Base-by-base conservation (phyloP, 208 protist genomes). In the Crithidia mellificae region DNA sequence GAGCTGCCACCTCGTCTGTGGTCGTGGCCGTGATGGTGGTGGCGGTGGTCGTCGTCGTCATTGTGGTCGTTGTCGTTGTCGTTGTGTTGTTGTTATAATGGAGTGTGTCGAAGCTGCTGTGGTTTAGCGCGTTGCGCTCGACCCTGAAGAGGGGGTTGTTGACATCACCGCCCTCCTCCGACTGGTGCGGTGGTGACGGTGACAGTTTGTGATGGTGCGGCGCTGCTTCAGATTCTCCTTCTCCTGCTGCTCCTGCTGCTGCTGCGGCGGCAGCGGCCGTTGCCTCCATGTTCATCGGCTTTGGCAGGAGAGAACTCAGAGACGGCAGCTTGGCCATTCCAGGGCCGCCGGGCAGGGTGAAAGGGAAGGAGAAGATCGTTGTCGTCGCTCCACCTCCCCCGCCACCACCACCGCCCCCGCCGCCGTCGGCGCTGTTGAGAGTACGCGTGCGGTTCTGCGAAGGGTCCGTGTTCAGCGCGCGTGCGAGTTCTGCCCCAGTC, bases 331-430 rank as follows among this genome's bases (percentile, higher is more conserved):
- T 24, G 20, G 30, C 27, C 29, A 14, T 17, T 0, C 46, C 38
- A 0, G 58, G 11, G 7, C 17, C 14, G 8, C 44, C 44, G 3
- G 58, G 58, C 24, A 64, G 58, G n/a, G 17, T 67, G 34, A 61
- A 66, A 39, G 68, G 68, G 6, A 66, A 54, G 0, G 38, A 49
- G 38, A 73, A 63, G 52, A 61, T 36, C 22, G 55, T 20, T 19
- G 56, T 51, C 12, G 38, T 63, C 6, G 52, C 38, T n/a, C 9
- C 55, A 12, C 25, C 41, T 3, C 30, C 46, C 12, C 19, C 58
- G 17, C 6, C n/a, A 12, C 34, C 34, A 38, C 34, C 34, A n/a
- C n/a, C n/a, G n/a, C n/a, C n/a, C n/a, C 12, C 12, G 41, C 41
- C 41, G 41, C 17, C n/a, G 29, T 52, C 5, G 47, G 6, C 20